Evolutionary conservation across 2,329 filamentous ascomycete species (phyloP).

Genomic region (Rosellinia necatrix): DNA sequence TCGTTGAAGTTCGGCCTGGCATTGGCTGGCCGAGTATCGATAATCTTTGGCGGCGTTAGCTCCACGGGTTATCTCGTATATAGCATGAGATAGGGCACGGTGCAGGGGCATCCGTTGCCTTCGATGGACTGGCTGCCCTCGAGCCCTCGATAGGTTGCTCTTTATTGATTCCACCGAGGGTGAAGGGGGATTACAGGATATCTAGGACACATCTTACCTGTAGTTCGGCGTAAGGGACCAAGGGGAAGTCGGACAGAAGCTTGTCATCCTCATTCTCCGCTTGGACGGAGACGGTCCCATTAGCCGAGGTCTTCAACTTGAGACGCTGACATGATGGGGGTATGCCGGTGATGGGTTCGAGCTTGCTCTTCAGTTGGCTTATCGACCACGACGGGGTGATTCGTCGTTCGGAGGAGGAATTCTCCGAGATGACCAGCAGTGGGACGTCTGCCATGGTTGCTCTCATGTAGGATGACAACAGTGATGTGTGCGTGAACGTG

Average conservation of each 20-base stretch:
- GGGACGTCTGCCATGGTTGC: constrained; percentile 71
- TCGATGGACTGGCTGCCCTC: too few relatives aligned
- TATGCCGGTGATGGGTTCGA: constrained; percentile 92
- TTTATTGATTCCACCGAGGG: neutral
- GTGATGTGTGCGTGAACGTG: constrained; percentile 23
- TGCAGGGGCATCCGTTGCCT: too few relatives aligned
- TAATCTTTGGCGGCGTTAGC: constrained; percentile 61
- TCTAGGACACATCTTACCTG: constrained; percentile 63
- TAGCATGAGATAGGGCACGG: neutral
- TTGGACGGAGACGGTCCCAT: constrained; percentile 67
- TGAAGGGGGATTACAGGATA: neutral
- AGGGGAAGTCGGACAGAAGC: constrained; percentile 65
- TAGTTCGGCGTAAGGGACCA: constrained; percentile 78
- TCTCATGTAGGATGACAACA: constrained; percentile 18
- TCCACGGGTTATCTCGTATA: neutral
- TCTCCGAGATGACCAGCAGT: constrained; percentile 75
- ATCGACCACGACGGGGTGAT: constrained; percentile 93
- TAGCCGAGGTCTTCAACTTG: constrained; percentile 66
- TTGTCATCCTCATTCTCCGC: constrained; percentile 74
- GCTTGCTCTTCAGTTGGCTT: constrained; percentile 78
- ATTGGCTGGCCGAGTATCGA: constrained; percentile 76
- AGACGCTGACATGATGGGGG: constrained; percentile 80
- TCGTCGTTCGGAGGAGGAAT: constrained; percentile 82
- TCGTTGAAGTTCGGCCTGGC: constrained; percentile 82
- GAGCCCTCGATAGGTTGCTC: neutral